Evolutionary conservation across 208 protist species (phyloP), one percentile per base, ranked within the genome.

Genomic region (Trypanosomatidae sp.): DNA sequence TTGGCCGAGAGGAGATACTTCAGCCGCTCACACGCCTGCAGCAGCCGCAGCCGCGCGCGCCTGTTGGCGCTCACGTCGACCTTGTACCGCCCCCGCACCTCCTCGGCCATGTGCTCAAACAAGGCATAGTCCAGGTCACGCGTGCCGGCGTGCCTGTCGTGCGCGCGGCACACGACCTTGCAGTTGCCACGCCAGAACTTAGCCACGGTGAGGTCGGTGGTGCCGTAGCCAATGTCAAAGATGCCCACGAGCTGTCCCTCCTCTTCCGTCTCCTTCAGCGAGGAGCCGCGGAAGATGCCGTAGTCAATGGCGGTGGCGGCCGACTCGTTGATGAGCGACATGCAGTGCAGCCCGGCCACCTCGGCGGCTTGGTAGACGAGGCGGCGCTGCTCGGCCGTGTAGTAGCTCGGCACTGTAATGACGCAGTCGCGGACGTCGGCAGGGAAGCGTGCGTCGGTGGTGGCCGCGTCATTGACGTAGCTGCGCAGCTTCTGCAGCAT

Each of bases 1-100:
- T 95, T 95, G 32, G 77, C 87, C 30, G 85, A 94, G 20, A 96
- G 71, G 24, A 88, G 75, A 56, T 88, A 90, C 62, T 89, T 96
- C n/a, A 95, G 56, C 19, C 73, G 68, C 56, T 95, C 84, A 49
- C 79, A 92, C 18, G 60, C 77, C 59, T 78, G 68, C 33, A 92
- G 52, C 38, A 96, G 63, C 13, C 89, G 81, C 39, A 93, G 44
- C 11, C 59, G 56, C n/a, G 79, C 74, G 11, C 80, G 85, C 60
- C 70, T 74, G 65, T 95, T 87, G 37, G 60, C 61, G 11, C 39
- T 70, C 7, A 94, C 84, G 53, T 95, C 87, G 7, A 95, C 71
- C 47, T 83, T 67, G 61, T 96, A 93, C 64, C 89, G 83, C 16
- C 51, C 58, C 70, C 87, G 62, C 30, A 94, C 75, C 62, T 85